A percentile compares a stretch with the other conserved stretches of the same genome.
Evolutionary conservation across 139 green algal species (phyloP).

Genomic region (Limnomonas spitsbergensis): DNA sequence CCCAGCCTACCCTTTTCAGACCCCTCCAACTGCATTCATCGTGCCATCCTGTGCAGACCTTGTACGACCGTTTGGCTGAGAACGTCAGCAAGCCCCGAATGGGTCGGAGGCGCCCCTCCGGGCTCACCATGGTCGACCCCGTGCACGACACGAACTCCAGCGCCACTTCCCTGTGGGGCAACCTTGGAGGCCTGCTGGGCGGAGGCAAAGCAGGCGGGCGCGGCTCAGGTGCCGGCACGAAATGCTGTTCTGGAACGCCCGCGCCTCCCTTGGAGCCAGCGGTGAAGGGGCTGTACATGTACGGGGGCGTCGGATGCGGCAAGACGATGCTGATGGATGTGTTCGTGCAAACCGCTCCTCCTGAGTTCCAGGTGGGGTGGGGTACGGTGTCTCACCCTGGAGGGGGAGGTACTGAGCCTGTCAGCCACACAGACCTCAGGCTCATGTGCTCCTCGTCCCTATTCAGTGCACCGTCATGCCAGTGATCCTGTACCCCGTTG

Average conservation of each 20-base stretch:
- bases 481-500: no score
- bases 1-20: no score
- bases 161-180: not conserved
- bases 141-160: conserved; percentile 1
- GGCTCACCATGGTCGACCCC: conserved; percentile 51
- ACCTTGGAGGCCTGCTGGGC: not conserved
- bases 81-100: not conserved
- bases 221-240: not conserved
- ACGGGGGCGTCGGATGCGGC: conserved; percentile 85
- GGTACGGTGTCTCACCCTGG: not conserved
- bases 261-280: not conserved
- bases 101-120: conserved; percentile 12
- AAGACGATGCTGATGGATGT: conserved; percentile 99
- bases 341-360: conserved; percentile 61
- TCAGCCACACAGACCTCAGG: not conserved
- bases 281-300: conserved; percentile 84
- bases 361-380: conserved; percentile 59
- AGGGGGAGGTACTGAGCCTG: not conserved
- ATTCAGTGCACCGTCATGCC: not conserved
- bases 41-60: not conserved
- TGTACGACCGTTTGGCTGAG: not conserved
- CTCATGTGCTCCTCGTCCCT: not conserved
- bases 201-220: not conserved
- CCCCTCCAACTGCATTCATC: no score
- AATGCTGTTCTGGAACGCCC: no score